Evolutionary conservation across 306 rosid genomes (phyloP).

Genomic region (Dalbergia oliveri): DNA sequence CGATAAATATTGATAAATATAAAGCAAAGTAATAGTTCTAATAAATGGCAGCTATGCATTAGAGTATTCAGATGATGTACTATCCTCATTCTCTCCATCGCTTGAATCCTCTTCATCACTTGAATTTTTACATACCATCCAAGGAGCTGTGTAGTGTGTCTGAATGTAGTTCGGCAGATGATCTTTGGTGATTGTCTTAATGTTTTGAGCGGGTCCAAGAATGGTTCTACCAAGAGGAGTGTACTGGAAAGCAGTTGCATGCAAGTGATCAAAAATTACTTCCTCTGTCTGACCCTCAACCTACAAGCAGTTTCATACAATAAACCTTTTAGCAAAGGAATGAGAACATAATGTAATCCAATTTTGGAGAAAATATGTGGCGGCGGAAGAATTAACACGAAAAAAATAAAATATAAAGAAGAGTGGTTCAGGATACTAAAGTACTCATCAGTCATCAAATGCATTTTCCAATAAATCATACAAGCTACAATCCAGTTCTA

Average conservation of each 20-base stretch:
- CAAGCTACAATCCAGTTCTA: background rate
- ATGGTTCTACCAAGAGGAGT: constrained; percentile 94
- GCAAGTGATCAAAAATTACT: constrained; percentile 90
- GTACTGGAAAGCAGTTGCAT: constrained; percentile 94
- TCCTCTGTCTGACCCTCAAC: constrained; percentile 95
- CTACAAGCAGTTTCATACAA: constrained; percentile 50
- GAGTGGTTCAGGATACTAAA: background rate
- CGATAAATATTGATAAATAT: too few species aligned
- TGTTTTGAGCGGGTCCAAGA: constrained; percentile 88
- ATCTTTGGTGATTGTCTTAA: constrained; percentile 80
- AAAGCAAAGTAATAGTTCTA: too few species aligned
- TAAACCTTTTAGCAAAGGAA: constrained; percentile 13
- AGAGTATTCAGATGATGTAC: too few species aligned
- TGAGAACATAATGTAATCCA: background rate
- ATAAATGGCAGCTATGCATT: too few species aligned
- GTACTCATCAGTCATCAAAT: background rate
- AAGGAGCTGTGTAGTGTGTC: constrained; percentile 91
- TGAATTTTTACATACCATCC: constrained; percentile 72
- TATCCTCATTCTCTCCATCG: too few species aligned
- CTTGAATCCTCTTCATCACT: too few species aligned
- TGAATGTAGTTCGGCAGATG: constrained; percentile 84
- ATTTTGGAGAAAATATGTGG: background rate
- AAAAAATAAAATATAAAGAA: background rate
- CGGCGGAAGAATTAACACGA: background rate
- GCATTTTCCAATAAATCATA: background rate